A percentile compares a stretch with the other conserved stretches of the same genome.
These are phyloP conservation scores for Rhododendron kiyosumense DNA, from an alignment of 148 eudicot genomes.

Conservation along the genomic window DNA sequence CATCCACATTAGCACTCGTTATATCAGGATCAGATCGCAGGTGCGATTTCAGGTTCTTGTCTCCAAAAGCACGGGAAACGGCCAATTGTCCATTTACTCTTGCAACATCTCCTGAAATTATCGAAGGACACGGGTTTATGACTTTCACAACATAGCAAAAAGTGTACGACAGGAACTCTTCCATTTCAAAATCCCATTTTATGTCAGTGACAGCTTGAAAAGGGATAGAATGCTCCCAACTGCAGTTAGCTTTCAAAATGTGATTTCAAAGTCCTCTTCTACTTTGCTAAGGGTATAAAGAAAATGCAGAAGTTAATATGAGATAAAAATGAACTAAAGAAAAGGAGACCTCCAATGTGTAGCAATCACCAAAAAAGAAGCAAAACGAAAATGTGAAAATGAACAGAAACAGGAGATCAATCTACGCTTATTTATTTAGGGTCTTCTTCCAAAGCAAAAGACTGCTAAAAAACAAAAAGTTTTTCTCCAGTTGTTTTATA, in stretches of 20 bases:
- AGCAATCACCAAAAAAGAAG: background rate
- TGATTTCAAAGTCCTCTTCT: background rate
- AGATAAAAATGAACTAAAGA: background rate
- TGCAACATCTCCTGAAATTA: conserved; percentile 62
- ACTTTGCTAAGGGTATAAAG: background rate
- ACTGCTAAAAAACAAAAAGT: background rate
- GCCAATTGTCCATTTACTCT: conserved; percentile 74
- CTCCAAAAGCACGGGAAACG: conserved; percentile 75
- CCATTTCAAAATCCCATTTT: conserved; percentile 5
- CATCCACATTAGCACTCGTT: conserved; percentile 30
- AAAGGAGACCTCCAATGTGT: background rate
- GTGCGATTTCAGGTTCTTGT: conserved; percentile 63
- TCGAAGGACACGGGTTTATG: background rate
- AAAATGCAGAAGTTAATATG: background rate
- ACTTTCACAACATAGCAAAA: background rate
- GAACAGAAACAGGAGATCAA: background rate
- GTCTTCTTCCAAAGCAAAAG: background rate
- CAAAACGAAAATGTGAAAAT: background rate
- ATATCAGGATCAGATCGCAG: conserved; percentile 67
- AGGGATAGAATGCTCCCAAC: background rate
- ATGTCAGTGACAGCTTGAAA: background rate
- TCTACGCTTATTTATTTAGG: background rate
- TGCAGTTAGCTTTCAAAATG: background rate
- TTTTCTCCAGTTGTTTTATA: background rate
- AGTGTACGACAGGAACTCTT: conserved; percentile 8